A percentile compares a stretch with the other conserved stretches of the same genome.
Conservation (phyloP, 2,329 filamentous ascomycete species). For the Fonsecaea pugnacius region DNA sequence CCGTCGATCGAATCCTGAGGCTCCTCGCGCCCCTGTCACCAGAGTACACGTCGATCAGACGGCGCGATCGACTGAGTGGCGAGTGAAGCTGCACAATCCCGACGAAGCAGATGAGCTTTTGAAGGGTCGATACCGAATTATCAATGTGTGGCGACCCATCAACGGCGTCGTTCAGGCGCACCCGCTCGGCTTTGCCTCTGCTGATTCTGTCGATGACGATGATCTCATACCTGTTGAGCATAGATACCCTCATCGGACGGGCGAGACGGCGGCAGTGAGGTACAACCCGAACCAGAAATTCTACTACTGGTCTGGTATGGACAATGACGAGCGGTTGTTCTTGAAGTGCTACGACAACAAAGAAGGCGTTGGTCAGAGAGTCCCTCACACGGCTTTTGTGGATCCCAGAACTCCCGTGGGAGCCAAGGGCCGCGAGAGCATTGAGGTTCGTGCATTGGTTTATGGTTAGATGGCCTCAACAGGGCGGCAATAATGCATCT, state of each 20-base stretch:
- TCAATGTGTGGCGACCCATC: slow-evolving; percentile 82
- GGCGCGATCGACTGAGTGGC: slow-evolving; percentile 63
- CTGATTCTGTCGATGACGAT: slow-evolving; percentile 58
- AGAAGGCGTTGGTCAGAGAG: slow-evolving; percentile 49
- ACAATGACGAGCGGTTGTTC: slow-evolving; percentile 70
- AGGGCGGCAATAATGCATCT: not conserved
- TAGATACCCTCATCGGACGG: slow-evolving; percentile 70
- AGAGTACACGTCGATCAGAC: slow-evolving; percentile 86
- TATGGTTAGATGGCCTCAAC: slow-evolving; percentile 62
- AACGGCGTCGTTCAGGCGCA: slow-evolving; percentile 62
- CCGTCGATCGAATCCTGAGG: slow-evolving; percentile 65
- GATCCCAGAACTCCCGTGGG: slow-evolving; percentile 73
- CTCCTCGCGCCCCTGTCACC: slow-evolving; percentile 70
- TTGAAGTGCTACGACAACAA: slow-evolving; percentile 79
- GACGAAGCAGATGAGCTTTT: slow-evolving; percentile 71
- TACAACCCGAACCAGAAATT: slow-evolving; percentile 68
- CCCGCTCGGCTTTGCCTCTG: slow-evolving; percentile 64
- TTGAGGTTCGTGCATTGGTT: slow-evolving; percentile 83
- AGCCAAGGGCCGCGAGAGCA: slow-evolving; percentile 78
- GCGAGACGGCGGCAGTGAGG: slow-evolving; percentile 73
- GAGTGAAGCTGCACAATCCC: slow-evolving; percentile 69
- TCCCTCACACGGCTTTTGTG: slow-evolving; percentile 77
- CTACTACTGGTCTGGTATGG: slow-evolving; percentile 82
- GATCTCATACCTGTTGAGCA: slow-evolving; percentile 76
- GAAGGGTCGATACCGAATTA: slow-evolving; percentile 73